A percentile compares a stretch with the other conserved stretches of the same genome.
phyloP scores from a whole-genome alignment of 192 early-diverging fungal species.

The Backusella tarrabulga region DNA sequence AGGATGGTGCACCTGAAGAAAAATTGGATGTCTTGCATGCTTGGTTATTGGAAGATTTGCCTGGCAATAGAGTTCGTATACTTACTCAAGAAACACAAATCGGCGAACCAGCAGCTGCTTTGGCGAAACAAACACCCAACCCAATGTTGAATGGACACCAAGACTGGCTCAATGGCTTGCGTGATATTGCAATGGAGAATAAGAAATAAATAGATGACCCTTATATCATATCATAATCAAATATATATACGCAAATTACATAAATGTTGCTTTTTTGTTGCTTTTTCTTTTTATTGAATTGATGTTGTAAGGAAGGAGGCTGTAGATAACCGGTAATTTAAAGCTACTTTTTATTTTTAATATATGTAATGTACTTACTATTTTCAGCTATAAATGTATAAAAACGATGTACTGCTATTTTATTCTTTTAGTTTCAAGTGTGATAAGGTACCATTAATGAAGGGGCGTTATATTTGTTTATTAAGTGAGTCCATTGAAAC shows the following conservation, averaged over 20 bases:
- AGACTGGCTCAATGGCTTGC: constrained; percentile 1
- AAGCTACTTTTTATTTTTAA: too few relatives aligned
- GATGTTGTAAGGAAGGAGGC: too few relatives aligned
- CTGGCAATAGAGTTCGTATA: background rate
- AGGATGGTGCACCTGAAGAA: background rate
- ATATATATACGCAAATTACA: background rate
- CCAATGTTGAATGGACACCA: constrained; percentile 11
- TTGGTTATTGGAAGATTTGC: constrained; percentile 1
- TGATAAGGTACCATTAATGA: too few relatives aligned
- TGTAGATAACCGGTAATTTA: too few relatives aligned
- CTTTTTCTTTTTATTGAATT: too few relatives aligned
- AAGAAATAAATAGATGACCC: background rate
- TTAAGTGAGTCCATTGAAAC: too few relatives aligned
- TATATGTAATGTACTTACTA: too few relatives aligned
- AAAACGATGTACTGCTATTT: too few relatives aligned
- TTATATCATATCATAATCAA: background rate
- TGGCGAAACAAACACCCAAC: background rate
- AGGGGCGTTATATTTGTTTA: too few relatives aligned
- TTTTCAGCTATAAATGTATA: too few relatives aligned
- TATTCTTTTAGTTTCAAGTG: too few relatives aligned
- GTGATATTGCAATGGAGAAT: constrained; percentile 7
- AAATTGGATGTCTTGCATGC: constrained; percentile 5
- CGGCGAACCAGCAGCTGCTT: background rate
- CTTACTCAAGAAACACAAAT: constrained; percentile 9
- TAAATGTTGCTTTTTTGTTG: background rate